phyloP scores from a whole-genome alignment of 148 eudicot genomes.

The Polygonum aviculare region DNA sequence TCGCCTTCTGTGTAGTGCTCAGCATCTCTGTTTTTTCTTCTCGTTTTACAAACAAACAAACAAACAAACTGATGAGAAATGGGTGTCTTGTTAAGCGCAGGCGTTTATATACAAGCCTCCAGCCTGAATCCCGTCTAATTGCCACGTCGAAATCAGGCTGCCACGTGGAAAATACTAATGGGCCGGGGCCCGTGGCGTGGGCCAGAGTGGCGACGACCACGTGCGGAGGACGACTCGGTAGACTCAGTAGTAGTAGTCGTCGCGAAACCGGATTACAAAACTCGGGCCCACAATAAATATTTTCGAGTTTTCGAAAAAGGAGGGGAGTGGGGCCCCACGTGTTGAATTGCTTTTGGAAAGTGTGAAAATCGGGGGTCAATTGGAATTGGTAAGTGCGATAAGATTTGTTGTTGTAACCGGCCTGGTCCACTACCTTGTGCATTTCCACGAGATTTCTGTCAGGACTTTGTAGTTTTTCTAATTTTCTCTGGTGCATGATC shows the following conservation, averaged over 20 bases:
- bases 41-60: neutral
- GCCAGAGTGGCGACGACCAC: neutral
- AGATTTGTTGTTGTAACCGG: neutral
- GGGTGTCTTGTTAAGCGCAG: neutral
- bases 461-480: neutral
- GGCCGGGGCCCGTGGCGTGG: neutral
- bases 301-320: neutral
- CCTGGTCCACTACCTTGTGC: neutral
- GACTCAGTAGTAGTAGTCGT: neutral
- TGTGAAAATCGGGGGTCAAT: neutral
- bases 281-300: neutral
- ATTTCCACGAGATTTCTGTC: neutral
- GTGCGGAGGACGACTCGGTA: slow-evolving; percentile 1
- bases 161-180: neutral
- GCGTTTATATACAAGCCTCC: neutral
- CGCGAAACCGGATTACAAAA: neutral
- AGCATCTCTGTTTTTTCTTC: neutral
- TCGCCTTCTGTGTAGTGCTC: neutral
- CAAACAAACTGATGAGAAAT: neutral
- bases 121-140: neutral
- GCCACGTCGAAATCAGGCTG: neutral
- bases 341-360: neutral
- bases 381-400: neutral
- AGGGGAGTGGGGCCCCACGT: neutral
- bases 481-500: neutral